Conservation (phyloP, 306 rosid genomes). For the Rubus parviflorus region DNA sequence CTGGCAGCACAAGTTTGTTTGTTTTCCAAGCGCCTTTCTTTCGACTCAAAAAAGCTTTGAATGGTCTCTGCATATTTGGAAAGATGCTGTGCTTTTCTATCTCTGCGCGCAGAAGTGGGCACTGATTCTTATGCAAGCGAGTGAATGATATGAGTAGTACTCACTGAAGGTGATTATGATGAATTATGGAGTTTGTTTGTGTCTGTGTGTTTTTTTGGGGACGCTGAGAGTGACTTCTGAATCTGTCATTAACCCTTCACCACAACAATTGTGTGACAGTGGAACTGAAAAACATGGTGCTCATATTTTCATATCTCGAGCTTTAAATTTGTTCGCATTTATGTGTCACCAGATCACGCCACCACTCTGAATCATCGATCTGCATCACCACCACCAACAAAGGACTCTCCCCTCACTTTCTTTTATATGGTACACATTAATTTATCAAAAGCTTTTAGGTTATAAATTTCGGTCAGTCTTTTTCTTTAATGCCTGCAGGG, state of each 20-base stretch:
- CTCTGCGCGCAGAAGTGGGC: conserved; percentile 38
- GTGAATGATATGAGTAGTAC: neutral
- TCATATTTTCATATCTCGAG: neutral
- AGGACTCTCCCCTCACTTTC: neutral
- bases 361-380: neutral
- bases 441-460: neutral
- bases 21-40: conserved; percentile 5
- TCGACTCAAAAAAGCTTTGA: conserved; percentile 37
- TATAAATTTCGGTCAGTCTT: conserved; percentile 1
- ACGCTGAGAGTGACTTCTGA: conserved; percentile 70
- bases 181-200: conserved; percentile 57
- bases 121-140: conserved; percentile 31
- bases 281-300: conserved; percentile 93
- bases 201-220: conserved; percentile 33
- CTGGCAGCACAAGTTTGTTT: conserved; percentile 5
- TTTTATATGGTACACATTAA: neutral
- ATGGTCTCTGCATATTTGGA: conserved; percentile 66
- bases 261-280: conserved; percentile 30
- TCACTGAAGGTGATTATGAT: conserved; percentile 20
- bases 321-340: conserved; percentile 48
- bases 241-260: conserved; percentile 49
- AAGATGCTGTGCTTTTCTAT: conserved; percentile 48
- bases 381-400: conserved; percentile 8
- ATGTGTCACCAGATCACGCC: conserved; percentile 39
- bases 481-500: neutral